Evolutionary conservation across 495 filamentous ascomycete genomes (phyloP), one percentile per base, ranked within the genome.

Genomic region (Tricharina praecox): DNA sequence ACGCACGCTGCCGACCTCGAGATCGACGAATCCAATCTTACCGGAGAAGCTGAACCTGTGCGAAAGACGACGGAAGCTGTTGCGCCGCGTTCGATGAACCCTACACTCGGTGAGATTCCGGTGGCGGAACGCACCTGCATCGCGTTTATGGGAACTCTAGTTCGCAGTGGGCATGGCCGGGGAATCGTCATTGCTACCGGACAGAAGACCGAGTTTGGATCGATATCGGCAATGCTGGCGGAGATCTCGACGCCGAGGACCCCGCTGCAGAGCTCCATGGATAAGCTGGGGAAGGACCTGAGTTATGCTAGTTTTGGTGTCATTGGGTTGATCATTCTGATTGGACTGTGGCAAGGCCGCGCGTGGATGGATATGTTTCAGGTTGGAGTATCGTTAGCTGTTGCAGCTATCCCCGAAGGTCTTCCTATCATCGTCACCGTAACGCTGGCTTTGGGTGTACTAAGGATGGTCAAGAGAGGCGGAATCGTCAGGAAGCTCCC

Each of bases 381-480:
- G 24, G 93, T 96, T 61, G 92, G 85, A 18, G 90, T 99, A 32
- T 95, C 88, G 5, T 73, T 99, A 24, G 90, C 90, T 10, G 90
- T 99, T 13, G 90, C 90, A 8, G 90, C 90, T 19, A 97, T 97
- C 60, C 90, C 90, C 0, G 90, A 97, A 68, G 90, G 90, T 9
- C 71, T 97, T 15, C 92, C 90, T 5, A 96, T 96, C 55, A 96
- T 96, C 59, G 92, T 99, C 20, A 96, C 90, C 0, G 90, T 96
- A 19, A 96, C 92, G 0, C 70, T 99, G 34, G 90, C 90, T 23
- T 66, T 99, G 15, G 92, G 90, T 1, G 92, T 96, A 19, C 73
- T 95, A 53, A 77, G 88, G 21, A 99, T 99, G 90, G 85, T 88
- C 33, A 83, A 78, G 51, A 71, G 85, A 51, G 81, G 88, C 39